Conservation (phyloP, 176 grass and related monocot species). For the Hyparrhenia diplandra region DNA sequence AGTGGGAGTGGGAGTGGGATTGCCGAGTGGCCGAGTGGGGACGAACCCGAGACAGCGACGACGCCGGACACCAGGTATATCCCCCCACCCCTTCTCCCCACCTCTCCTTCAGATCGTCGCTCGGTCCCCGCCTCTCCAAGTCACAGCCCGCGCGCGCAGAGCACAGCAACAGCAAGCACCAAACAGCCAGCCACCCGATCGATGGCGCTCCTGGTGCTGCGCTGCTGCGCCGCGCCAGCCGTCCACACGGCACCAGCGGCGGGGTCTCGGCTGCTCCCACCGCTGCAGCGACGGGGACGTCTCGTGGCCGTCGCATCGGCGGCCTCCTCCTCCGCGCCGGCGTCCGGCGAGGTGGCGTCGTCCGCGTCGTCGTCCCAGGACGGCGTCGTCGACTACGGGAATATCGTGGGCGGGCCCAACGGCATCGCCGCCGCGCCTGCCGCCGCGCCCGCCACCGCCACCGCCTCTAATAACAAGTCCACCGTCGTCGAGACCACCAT, state of each 20-base stretch:
- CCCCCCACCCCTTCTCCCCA: neutral
- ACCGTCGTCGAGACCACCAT: conserved; percentile 47
- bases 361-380: neutral
- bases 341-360: neutral
- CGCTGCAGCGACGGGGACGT: neutral
- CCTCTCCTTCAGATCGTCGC: neutral
- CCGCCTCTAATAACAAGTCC: neutral
- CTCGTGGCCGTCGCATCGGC: conserved; percentile 6
- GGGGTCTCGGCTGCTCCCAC: neutral
- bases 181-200: neutral
- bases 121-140: neutral
- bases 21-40: too few species aligned
- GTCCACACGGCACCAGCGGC: neutral
- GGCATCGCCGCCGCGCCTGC: neutral
- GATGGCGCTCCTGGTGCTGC: conserved; percentile 26
- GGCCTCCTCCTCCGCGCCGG: neutral
- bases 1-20: neutral
- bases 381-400: neutral
- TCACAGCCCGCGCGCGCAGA: neutral
- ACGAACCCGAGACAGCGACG: neutral
- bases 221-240: conserved; percentile 10
- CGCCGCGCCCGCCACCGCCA: neutral
- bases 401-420: neutral
- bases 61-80: neutral
- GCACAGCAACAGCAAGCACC: neutral